Evolutionary conservation across 169 alveolate species (phyloP), one percentile per base, ranked within the genome.

Genomic region (Plasmodium adleri): DNA sequence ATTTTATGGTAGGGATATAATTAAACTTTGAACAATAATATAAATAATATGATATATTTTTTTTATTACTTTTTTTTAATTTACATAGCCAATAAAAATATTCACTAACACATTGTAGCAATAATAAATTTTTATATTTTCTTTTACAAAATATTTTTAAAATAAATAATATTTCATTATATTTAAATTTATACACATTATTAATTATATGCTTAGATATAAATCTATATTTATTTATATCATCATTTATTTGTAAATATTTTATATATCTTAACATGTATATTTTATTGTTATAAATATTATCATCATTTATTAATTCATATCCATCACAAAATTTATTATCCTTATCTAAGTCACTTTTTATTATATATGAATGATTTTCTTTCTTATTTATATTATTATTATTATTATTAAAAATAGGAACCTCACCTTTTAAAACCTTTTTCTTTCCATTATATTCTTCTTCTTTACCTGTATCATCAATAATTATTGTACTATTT

Each of bases 71-170:
- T 70, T 83, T 83, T 56, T 83, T 83, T 62, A 71, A 22, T 83
- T 43, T 68, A 54, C 91, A 83, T 20, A 43, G 26, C 91, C 91
- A 83, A 63, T 83, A 83, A 72, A 67, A 70, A 32, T 83, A 83
- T 58, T 83, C 91, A 56, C 91, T 83, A 15, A 39, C 43, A 58
- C 91, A 70, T 26, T 83, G 91, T 47, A 83, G 39, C 47, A 83
- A 72, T n/a, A 73, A 52, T 56, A 83, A 13, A 72, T 83, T 67
- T 43, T 83, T 83, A 49, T 83, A 83, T 49, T 54, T 83, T 26
- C 64, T 83, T 49, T 56, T 83, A 13, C 73, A n/a, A 56, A 83
- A 83, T 10, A 45, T 45, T 83, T 83, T 83, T 45, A 83, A 68
- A 4, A 83, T 70, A 43, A 70, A 83, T 24, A 83, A 15, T 9